Conservation (phyloP, 371 early-diverging fungal species). For the Lichtheimia hyalospora region DNA sequence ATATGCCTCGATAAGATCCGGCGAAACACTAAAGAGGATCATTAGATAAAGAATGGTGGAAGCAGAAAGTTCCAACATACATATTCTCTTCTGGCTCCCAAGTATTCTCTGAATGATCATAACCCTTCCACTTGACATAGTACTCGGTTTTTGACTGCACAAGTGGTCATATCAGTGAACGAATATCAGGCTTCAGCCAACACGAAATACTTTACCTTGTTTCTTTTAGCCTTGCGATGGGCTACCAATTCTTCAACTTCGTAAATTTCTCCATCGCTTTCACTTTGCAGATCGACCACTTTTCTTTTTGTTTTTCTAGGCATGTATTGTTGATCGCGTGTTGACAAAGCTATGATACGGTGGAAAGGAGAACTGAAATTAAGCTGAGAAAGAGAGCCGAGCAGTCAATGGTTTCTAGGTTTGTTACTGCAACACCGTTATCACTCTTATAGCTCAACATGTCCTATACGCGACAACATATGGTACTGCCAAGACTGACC, state of each 20-base stretch:
- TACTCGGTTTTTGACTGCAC: constrained; percentile 21
- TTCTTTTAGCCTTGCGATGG: constrained; percentile 15
- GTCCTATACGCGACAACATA: background rate
- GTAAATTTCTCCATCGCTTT: constrained; percentile 25
- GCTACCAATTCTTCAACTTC: constrained; percentile 23
- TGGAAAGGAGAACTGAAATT: too few species aligned
- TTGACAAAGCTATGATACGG: too few species aligned
- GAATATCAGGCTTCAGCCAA: too few species aligned
- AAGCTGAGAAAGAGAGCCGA: background rate
- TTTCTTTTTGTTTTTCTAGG: background rate
- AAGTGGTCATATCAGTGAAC: background rate
- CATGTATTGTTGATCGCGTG: too few species aligned
- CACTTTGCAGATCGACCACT: background rate
- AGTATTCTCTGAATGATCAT: constrained; percentile 21
- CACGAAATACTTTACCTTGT: constrained; percentile 1
- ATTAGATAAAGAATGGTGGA: background rate
- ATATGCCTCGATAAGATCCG: constrained; percentile 5
- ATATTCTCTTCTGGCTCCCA: constrained; percentile 34
- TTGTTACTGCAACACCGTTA: too few species aligned
- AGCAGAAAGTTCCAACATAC: constrained; percentile 7
- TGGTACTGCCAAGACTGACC: constrained; percentile 10
- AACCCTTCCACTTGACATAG: constrained; percentile 35
- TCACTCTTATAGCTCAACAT: too few species aligned
- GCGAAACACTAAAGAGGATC: constrained; percentile 1
- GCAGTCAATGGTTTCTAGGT: background rate